Evolutionary conservation across 2,329 filamentous ascomycete species (phyloP).

Genomic region (Paecilomyces sp.): DNA sequence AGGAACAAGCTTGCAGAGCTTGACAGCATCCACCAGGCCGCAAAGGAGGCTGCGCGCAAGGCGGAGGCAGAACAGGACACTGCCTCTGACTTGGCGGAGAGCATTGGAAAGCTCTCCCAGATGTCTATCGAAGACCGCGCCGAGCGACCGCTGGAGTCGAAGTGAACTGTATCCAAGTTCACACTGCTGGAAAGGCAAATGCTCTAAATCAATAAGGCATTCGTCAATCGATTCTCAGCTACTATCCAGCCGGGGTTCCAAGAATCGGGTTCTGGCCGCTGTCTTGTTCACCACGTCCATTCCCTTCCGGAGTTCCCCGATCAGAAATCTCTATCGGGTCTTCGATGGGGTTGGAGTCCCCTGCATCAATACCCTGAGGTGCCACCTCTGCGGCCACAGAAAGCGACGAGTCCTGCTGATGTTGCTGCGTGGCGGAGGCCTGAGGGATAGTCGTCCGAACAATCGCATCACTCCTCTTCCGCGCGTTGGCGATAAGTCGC

Average conservation of each 20-base stretch:
- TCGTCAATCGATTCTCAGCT: neutral
- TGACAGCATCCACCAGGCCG: conserved; percentile 34
- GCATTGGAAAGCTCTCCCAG: conserved; percentile 31
- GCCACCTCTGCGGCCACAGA: neutral
- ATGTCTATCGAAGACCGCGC: conserved; percentile 34
- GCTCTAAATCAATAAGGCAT: conserved; percentile 1
- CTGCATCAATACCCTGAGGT: neutral
- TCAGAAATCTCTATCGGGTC: neutral
- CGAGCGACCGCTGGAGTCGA: conserved; percentile 3
- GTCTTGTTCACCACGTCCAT: neutral
- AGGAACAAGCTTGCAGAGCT: conserved; percentile 43
- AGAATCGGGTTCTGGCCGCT: conserved; percentile 2
- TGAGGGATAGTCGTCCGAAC: conserved; percentile 21
- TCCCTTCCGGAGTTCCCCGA: neutral
- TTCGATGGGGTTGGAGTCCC: neutral
- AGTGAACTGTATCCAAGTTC: neutral
- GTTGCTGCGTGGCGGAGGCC: conserved; percentile 2
- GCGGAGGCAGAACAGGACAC: conserved; percentile 14
- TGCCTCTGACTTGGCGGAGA: conserved; percentile 29
- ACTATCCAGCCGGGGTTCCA: neutral
- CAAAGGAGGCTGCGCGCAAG: conserved; percentile 30
- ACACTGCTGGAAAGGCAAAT: neutral
- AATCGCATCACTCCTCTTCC: conserved; percentile 40
- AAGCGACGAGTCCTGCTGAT: neutral
- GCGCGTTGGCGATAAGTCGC: conserved; percentile 70